A percentile compares a stretch with the other conserved stretches of the same genome.
phyloP scores from a whole-genome alignment of 805 yeast species.

The Lipomyces spencermartinsiae region DNA sequence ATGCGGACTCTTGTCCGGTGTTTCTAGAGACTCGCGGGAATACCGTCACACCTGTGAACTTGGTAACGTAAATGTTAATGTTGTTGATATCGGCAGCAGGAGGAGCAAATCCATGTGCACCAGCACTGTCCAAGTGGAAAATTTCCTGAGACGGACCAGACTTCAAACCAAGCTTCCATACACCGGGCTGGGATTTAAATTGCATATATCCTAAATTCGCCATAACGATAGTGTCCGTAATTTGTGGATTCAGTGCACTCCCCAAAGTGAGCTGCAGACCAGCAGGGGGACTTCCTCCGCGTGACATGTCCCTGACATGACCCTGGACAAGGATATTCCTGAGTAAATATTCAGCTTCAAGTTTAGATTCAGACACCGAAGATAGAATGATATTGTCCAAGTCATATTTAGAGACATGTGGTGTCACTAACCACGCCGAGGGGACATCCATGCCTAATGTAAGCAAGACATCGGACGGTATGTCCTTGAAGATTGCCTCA shows the following conservation, averaged over 20 bases:
- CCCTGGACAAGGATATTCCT: slow-evolving; percentile 72
- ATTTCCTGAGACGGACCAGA: slow-evolving; percentile 53
- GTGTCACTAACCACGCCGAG: slow-evolving; percentile 68
- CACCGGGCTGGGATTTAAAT: slow-evolving; percentile 73
- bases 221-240: slow-evolving; percentile 74
- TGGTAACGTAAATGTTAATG: slow-evolving; percentile 46
- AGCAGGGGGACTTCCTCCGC: slow-evolving; percentile 53
- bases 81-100: slow-evolving; percentile 16
- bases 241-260: slow-evolving; percentile 39
- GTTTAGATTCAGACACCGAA: slow-evolving; percentile 42
- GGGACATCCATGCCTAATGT: slow-evolving; percentile 67
- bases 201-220: slow-evolving; percentile 84
- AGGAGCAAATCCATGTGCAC: slow-evolving; percentile 30
- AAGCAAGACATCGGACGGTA: slow-evolving; percentile 62
- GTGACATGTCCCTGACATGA: slow-evolving; percentile 57
- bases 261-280: slow-evolving; percentile 59
- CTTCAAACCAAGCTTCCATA: slow-evolving; percentile 61
- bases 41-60: slow-evolving; percentile 55
- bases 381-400: slow-evolving; percentile 65
- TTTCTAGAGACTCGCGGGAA: slow-evolving; percentile 55
- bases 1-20: slow-evolving; percentile 49
- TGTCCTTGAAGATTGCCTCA: slow-evolving; percentile 50
- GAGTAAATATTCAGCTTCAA: slow-evolving; percentile 58
- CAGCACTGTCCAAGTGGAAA: slow-evolving; percentile 50
- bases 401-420: slow-evolving; percentile 61